phyloP scores from a whole-genome alignment of 2,329 filamentous ascomycete genomes.

The Colletotrichum destructivum region DNA sequence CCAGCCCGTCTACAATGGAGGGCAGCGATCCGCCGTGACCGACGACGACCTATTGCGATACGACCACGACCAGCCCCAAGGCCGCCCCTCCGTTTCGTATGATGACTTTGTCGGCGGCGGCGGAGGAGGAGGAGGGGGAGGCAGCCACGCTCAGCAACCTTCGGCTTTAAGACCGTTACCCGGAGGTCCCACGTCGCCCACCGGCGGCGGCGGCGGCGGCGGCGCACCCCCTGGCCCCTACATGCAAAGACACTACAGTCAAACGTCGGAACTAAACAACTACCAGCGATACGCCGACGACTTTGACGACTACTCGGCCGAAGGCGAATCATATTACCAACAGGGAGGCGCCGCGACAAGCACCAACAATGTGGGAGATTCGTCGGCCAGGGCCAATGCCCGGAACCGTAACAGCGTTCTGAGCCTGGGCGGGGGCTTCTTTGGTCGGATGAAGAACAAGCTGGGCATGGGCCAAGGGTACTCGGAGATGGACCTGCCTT shows the following conservation, averaged over 20 bases:
- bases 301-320: slow-evolving; percentile 84
- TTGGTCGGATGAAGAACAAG: slow-evolving; percentile 91
- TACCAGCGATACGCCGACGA: slow-evolving; percentile 94
- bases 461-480: slow-evolving; percentile 91
- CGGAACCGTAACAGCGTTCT: slow-evolving; percentile 91
- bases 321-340: slow-evolving; percentile 88
- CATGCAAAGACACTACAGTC: slow-evolving; percentile 69
- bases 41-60: slow-evolving; percentile 86
- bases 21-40: slow-evolving; percentile 82
- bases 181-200: slow-evolving; percentile 45
- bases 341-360: slow-evolving; percentile 62
- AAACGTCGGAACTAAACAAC: slow-evolving; percentile 87
- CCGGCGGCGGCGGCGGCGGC: slow-evolving; percentile 36
- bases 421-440: slow-evolving; percentile 86
- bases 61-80: slow-evolving; percentile 72
- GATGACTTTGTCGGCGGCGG: slow-evolving; percentile 90
- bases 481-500: slow-evolving; percentile 97
- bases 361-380: slow-evolving; percentile 42
- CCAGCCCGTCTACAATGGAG: slow-evolving; percentile 80
- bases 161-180: slow-evolving; percentile 56
- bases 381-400: slow-evolving; percentile 63
- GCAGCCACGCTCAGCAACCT: slow-evolving; percentile 57
- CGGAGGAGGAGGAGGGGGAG: slow-evolving; percentile 48
- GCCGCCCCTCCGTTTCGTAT: slow-evolving; percentile 91
- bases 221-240: slow-evolving; percentile 59